Percentiles rank a stretch among this genome's conserved stretches.
Conservation (phyloP, 202 grass and related monocot species). For the Zoysia matrella region DNA sequence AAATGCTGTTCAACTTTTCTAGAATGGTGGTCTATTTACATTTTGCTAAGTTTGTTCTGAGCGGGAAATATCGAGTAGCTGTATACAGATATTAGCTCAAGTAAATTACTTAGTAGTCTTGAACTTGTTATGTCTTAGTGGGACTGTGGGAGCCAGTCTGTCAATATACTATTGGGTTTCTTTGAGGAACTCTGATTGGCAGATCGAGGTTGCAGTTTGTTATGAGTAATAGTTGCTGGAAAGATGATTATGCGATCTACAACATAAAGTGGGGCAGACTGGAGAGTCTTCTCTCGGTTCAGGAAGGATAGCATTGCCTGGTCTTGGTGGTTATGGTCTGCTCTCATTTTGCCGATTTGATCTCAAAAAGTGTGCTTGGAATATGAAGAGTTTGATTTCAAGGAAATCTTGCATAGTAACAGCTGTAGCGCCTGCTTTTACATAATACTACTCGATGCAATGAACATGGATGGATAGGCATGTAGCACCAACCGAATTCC, state of each 20-base stretch:
- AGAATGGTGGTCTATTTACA: constrained; percentile 18
- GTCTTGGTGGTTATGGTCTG: constrained; percentile 21
- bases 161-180: constrained; percentile 16
- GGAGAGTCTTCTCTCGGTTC: constrained; percentile 21
- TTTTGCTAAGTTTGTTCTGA: constrained; percentile 12
- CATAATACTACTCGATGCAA: not conserved
- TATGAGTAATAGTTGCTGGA: constrained; percentile 7
- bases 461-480: constrained; percentile 18
- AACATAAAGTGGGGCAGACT: not conserved
- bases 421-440: constrained; percentile 3
- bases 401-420: not conserved
- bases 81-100: not conserved
- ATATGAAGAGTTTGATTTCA: constrained; percentile 20
- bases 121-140: constrained; percentile 18
- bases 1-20: constrained; percentile 31
- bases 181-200: no score
- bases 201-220: constrained; percentile 19
- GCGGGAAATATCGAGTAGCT: not conserved
- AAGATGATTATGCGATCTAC: constrained; percentile 25
- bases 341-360: constrained; percentile 13
- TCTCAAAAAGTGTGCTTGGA: not conserved
- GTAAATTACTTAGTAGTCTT: constrained; percentile 8
- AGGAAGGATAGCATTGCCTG: constrained; percentile 20
- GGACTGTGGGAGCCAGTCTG: not conserved
- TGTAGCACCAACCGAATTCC: constrained; percentile 8